Base-by-base conservation (phyloP, 2,329 filamentous ascomycete genomes). In the Monosporascus sp. region DNA sequence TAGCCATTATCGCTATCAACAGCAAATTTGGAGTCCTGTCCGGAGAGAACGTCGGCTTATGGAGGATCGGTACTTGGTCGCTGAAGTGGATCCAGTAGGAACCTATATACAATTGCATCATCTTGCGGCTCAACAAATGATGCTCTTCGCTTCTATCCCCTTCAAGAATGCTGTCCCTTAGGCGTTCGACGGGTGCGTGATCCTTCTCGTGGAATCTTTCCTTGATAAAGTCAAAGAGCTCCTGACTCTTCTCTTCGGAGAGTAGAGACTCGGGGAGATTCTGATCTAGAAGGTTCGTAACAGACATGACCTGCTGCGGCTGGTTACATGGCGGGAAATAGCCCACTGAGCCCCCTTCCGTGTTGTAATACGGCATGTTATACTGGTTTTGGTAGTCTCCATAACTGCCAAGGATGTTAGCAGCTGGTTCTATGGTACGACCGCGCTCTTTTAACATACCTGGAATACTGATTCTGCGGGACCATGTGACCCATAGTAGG, bases 31-130 rank as follows among this genome's bases (percentile, higher is more conserved):
- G 91, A 24, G 90, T 94, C 57, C 85, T 88, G 65, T 96, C 90
- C 0, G 93, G 87, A 5, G 86, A 88, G 70, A 97, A 99, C 0
- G 93, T 97, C 4, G 94, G 91, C 65, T 92, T 91, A 71, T 99
- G 94, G 48, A 97, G 77, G 55, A 99, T 96, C 1, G 94, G 94
- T 58, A 97, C 79, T 68, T 97, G 94, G 51, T 92, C 88, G 69
- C 94, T 95, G 65, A 97, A 96, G 69, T 97, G 88, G 51, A 88
- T 80, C 94, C 94, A 99, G 70, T 95, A 99, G 2, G 91, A 96
- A 11, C 86, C 82, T 60, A 96, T 91, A 65, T 97, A 97, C 3
- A 86, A 87, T 71, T 97, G 91, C 88, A 97, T 95, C 90, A 96
- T 97, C 63, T 88, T 85, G 63, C 92, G 79, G 69, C 93, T 96